Conservation (phyloP, 2,329 filamentous ascomycete species). For the Stachybotrys echinatus region DNA sequence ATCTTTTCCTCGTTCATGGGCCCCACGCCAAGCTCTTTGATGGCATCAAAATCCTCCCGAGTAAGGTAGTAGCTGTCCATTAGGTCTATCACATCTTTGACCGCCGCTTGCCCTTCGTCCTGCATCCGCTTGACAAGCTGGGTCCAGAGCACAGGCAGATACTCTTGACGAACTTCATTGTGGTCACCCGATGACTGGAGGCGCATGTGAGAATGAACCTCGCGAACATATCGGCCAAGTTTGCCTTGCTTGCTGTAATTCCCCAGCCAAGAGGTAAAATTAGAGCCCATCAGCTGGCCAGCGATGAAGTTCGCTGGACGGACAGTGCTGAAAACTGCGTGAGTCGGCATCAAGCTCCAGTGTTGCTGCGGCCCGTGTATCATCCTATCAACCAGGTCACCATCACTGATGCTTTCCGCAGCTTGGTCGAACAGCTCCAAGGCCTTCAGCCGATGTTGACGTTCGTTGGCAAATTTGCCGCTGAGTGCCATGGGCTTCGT, state of each 20-base stretch:
- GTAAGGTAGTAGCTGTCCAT: conserved; percentile 98
- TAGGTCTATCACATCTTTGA: conserved; percentile 79
- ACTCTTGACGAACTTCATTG: conserved; percentile 91
- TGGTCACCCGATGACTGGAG: conserved; percentile 84
- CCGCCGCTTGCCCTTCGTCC: conserved; percentile 72
- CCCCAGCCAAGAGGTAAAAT: conserved; percentile 89
- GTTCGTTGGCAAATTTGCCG: conserved; percentile 49
- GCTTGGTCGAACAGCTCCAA: conserved; percentile 83
- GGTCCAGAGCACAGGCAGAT: conserved; percentile 83
- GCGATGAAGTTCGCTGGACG: conserved; percentile 82
- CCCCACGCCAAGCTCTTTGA: conserved; percentile 86
- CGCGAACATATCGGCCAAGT: conserved; percentile 76
- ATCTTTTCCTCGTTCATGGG: conserved; percentile 71
- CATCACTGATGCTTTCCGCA: conserved; percentile 94
- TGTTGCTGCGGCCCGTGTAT: conserved; percentile 98
- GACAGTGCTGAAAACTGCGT: conserved; percentile 93
- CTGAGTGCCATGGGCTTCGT: conserved; percentile 67
- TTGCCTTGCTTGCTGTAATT: conserved; percentile 86
- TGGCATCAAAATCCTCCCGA: conserved; percentile 88
- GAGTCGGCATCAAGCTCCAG: conserved; percentile 96
- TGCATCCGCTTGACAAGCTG: conserved; percentile 71
- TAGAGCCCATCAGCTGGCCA: conserved; percentile 68
- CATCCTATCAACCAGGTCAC: conserved; percentile 94
- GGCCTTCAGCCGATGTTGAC: conserved; percentile 71
- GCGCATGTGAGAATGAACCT: conserved; percentile 96